phyloP scores from a whole-genome alignment of 495 filamentous ascomycete genomes.

The Beverwykella pulmonaria region DNA sequence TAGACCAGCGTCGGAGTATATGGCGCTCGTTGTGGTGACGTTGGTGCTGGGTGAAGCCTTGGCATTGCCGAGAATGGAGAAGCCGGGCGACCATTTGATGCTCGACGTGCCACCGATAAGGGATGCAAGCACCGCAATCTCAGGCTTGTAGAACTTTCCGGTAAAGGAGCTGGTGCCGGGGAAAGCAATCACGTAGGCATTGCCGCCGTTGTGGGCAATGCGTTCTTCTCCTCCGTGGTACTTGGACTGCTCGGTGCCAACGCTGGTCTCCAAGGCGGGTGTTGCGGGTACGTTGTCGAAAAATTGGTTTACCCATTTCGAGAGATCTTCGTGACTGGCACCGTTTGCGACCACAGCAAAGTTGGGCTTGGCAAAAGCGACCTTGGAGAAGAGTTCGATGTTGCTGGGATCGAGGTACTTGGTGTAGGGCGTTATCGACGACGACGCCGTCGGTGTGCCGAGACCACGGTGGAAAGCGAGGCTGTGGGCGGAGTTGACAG shows the following conservation, averaged over 20 bases:
- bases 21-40: conserved; percentile 70
- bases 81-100: conserved; percentile 96
- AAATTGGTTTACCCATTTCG: conserved; percentile 92
- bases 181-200: conserved; percentile 85
- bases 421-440: conserved; percentile 66
- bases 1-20: conserved; percentile 94
- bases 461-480: conserved; percentile 94
- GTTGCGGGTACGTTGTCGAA: conserved; percentile 61
- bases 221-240: conserved; percentile 96
- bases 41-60: conserved; percentile 64
- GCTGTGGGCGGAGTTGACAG: conserved; percentile 81
- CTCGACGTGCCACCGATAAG: conserved; percentile 86
- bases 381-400: conserved; percentile 69
- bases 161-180: conserved; percentile 80
- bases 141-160: conserved; percentile 77
- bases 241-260: conserved; percentile 60
- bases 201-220: conserved; percentile 71
- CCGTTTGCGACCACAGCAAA: conserved; percentile 90
- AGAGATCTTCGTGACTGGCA: conserved; percentile 70
- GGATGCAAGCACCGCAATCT: conserved; percentile 82
- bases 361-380: conserved; percentile 84
- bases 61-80: conserved; percentile 82
- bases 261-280: conserved; percentile 41
- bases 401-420: conserved; percentile 75
- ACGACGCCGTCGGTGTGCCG: conserved; percentile 71